Evolutionary conservation across 345 rosid species (phyloP).

Genomic region (Arabidopsis suecica): DNA sequence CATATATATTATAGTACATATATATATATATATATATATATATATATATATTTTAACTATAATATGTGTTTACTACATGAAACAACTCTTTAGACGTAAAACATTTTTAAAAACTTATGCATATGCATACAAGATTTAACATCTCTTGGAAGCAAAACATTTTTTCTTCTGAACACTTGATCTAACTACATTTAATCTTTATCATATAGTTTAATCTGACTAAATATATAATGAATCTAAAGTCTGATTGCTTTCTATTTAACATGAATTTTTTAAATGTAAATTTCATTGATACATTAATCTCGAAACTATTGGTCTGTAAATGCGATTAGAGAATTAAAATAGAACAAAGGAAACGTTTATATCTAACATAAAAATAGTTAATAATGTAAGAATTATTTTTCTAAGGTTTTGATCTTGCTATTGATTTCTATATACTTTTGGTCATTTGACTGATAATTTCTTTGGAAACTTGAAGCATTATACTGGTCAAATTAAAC

Average conservation of each 20-base stretch:
- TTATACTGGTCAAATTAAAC: not conserved
- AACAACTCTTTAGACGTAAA: not conserved
- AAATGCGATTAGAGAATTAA: not conserved
- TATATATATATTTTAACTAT: too few relatives aligned
- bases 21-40: too few relatives aligned
- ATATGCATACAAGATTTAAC: not conserved
- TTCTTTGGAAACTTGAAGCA: not conserved
- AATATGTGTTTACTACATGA: not conserved
- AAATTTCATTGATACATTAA: not conserved
- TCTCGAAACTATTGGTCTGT: not conserved
- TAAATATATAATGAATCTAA: not conserved
- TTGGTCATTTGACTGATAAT: not conserved
- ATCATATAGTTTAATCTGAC: not conserved
- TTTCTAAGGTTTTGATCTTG: not conserved
- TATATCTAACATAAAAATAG: not conserved
- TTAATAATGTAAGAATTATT: not conserved
- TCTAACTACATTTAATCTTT: not conserved
- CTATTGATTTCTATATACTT: not conserved
- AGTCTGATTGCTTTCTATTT: not conserved
- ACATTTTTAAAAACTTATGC: not conserved
- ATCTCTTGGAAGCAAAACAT: not conserved
- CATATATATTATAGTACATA: not conserved
- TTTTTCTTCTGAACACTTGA: not conserved
- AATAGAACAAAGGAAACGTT: not conserved
- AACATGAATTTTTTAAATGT: not conserved